phyloP scores from a whole-genome alignment of 2,329 filamentous ascomycete genomes.

The Colletotrichum magnum region DNA sequence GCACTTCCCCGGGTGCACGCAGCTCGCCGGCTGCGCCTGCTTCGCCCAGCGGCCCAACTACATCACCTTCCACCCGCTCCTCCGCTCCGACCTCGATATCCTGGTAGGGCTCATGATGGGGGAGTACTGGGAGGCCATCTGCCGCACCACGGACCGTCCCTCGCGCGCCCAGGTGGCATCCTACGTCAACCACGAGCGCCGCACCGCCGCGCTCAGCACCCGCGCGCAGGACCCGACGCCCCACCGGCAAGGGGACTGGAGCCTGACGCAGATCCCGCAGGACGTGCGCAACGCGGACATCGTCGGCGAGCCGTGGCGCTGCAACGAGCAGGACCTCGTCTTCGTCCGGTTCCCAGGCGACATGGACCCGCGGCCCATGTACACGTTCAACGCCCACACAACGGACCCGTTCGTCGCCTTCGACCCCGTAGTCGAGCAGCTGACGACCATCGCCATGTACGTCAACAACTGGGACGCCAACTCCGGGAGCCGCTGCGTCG shows the following conservation, averaged over 20 bases:
- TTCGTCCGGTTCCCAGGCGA: background rate
- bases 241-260: conserved; percentile 13
- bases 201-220: background rate
- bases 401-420: background rate
- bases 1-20: background rate
- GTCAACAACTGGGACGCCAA: conserved; percentile 4
- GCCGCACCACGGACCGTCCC: background rate
- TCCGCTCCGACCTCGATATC: background rate
- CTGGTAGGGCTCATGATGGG: too few relatives aligned
- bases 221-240: background rate
- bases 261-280: conserved; percentile 8
- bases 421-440: conserved; percentile 11
- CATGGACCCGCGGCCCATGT: background rate
- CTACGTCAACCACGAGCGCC: background rate
- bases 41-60: background rate
- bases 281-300: background rate
- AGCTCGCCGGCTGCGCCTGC: background rate
- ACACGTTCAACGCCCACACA: background rate
- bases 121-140: background rate
- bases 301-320: conserved; percentile 21
- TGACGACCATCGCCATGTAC: conserved; percentile 3
- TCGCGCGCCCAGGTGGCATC: background rate
- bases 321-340: conserved; percentile 20
- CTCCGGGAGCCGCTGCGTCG: background rate
- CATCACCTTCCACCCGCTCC: conserved; percentile 29